Conservation (phyloP, 1,284 basidiomycete species). For the Irpex sp. region DNA sequence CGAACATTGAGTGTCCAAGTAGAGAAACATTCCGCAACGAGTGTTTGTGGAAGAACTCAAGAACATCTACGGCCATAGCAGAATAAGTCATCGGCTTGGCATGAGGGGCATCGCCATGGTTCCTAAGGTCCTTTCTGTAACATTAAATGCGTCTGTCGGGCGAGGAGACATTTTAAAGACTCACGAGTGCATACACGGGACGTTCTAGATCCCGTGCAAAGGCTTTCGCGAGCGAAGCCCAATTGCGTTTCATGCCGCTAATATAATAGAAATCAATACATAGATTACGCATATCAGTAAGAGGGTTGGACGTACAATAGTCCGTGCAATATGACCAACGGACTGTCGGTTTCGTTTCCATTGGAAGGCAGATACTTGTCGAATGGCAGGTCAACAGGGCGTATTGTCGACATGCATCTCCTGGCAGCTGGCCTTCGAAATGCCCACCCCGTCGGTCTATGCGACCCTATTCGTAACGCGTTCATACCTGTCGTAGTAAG, state of each 20-base stretch:
- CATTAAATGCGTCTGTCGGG: not conserved
- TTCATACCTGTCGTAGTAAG: not conserved
- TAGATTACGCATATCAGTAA: not conserved
- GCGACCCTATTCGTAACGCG: not conserved
- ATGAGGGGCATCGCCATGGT: constrained; percentile 81
- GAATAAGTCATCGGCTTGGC: constrained; percentile 65
- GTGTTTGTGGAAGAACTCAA: constrained; percentile 52
- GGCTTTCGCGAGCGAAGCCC: constrained; percentile 66
- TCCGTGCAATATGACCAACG: constrained; percentile 66
- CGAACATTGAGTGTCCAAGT: constrained; percentile 84
- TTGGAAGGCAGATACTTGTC: constrained; percentile 38
- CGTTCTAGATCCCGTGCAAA: constrained; percentile 54
- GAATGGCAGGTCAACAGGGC: constrained; percentile 40
- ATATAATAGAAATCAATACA: not conserved
- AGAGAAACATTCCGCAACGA: constrained; percentile 61
- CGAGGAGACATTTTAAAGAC: constrained; percentile 17
- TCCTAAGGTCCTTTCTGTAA: constrained; percentile 67
- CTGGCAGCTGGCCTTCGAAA: not conserved
- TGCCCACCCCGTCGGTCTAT: not conserved
- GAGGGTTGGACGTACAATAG: constrained; percentile 48
- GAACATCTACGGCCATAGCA: constrained; percentile 71
- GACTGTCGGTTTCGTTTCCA: constrained; percentile 35
- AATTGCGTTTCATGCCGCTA: constrained; percentile 82
- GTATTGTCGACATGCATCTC: not conserved
- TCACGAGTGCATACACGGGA: constrained; percentile 73